phyloP scores from a whole-genome alignment of 2,329 filamentous ascomycete genomes.

The Diaporthe helianthi region DNA sequence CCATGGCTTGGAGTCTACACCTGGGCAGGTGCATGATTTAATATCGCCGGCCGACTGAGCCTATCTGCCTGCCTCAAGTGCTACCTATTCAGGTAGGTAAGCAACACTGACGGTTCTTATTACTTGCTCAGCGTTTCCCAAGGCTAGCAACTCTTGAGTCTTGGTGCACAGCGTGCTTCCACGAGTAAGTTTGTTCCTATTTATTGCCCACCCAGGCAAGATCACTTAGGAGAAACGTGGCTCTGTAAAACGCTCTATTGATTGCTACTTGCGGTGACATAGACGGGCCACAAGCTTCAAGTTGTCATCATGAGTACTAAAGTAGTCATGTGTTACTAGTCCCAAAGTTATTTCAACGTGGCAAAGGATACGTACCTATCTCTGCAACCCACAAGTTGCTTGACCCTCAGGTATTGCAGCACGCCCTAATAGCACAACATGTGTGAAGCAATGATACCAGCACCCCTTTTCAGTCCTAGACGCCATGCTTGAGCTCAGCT shows the following conservation, averaged over 20 bases:
- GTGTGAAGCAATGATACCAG: background rate
- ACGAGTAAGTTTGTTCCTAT: background rate
- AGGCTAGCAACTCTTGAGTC: no score
- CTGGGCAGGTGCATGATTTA: constrained; percentile 13
- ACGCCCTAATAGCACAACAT: background rate
- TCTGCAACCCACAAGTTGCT: background rate
- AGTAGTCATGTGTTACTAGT: background rate
- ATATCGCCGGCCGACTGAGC: background rate
- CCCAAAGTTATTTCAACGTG: background rate
- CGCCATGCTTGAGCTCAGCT: constrained; percentile 10
- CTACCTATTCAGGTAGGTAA: no score
- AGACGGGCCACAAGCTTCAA: background rate
- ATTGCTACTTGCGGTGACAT: background rate
- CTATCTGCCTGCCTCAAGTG: no score
- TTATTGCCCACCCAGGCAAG: background rate
- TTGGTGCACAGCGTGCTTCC: background rate
- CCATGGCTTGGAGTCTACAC: background rate
- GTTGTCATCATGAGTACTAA: no score
- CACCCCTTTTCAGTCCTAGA: background rate
- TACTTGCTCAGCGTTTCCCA: no score
- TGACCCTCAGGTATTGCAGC: background rate
- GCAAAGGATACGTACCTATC: background rate
- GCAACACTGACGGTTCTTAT: no score
- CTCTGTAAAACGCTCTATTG: background rate
- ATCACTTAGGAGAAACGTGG: background rate